Conservation (phyloP, 495 filamentous ascomycete genomes). For the Aspergillus taichungensis region DNA sequence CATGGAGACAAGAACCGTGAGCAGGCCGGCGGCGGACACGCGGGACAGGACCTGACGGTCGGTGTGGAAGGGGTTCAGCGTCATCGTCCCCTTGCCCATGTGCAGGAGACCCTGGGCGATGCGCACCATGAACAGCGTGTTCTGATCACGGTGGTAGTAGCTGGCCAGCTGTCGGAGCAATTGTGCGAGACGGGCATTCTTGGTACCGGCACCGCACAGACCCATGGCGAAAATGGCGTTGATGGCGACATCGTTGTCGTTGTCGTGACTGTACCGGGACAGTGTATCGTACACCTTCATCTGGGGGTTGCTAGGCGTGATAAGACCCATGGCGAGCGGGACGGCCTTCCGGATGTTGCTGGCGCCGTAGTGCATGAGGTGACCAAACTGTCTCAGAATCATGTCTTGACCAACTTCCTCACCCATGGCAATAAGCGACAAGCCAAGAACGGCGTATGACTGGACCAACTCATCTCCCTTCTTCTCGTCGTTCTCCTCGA, state of each 20-base stretch:
- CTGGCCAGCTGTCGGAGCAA: slow-evolving; percentile 88
- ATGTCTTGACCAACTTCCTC: slow-evolving; percentile 98
- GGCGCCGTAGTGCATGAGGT: slow-evolving; percentile 99
- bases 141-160: slow-evolving; percentile 95
- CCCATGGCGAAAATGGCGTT: slow-evolving; percentile 99
- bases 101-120: slow-evolving; percentile 96
- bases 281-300: slow-evolving; percentile 99
- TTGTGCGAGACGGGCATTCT: slow-evolving; percentile 94
- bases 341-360: slow-evolving; percentile 94
- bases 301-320: slow-evolving; percentile 95
- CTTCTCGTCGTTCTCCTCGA: slow-evolving; percentile 86
- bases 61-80: slow-evolving; percentile 94
- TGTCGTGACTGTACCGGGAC: slow-evolving; percentile 98
- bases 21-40: slow-evolving; percentile 80
- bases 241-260: slow-evolving; percentile 95
- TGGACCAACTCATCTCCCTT: slow-evolving; percentile 91
- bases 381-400: slow-evolving; percentile 93
- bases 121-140: slow-evolving; percentile 96
- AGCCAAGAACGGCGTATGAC: slow-evolving; percentile 88
- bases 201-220: slow-evolving; percentile 90
- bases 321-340: slow-evolving; percentile 92
- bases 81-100: slow-evolving; percentile 98
- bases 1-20: slow-evolving; percentile 83
- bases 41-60: slow-evolving; percentile 91
- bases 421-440: slow-evolving; percentile 93